Conservation (phyloP, 1,139 yeast species). For the Candida pseudoviswanathii region DNA sequence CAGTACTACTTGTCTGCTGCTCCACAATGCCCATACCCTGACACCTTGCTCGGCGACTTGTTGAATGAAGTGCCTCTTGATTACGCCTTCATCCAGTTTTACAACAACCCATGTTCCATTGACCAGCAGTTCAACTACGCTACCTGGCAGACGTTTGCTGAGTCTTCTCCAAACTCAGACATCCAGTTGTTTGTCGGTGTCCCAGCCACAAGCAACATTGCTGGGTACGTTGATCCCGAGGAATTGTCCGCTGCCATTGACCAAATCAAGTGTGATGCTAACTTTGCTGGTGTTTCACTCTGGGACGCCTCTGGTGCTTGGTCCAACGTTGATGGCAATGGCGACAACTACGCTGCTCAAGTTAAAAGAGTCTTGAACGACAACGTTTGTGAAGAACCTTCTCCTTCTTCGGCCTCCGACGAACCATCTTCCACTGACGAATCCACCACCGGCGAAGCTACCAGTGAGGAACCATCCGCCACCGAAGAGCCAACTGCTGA, state of each 20-base stretch:
- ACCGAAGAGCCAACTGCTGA: conserved; percentile 6
- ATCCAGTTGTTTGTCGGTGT: conserved; percentile 31
- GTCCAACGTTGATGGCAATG: conserved; percentile 41
- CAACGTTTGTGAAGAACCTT: conserved; percentile 14
- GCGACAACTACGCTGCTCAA: conserved; percentile 18
- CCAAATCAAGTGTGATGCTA: conserved; percentile 40
- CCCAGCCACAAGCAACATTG: conserved; percentile 14
- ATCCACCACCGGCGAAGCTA: conserved; percentile 8
- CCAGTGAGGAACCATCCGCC: conserved; percentile 11
- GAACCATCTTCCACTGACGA: conserved; percentile 4
- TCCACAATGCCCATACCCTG: conserved; percentile 94
- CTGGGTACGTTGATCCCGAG: conserved; percentile 16
- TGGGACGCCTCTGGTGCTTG: conserved; percentile 95
- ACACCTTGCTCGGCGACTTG: conserved; percentile 73
- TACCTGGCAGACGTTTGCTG: conserved; percentile 77
- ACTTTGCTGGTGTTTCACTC: conserved; percentile 82
- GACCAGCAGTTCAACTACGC: conserved; percentile 72
- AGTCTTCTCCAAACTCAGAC: conserved; percentile 28
- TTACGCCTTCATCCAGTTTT: conserved; percentile 88
- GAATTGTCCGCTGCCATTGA: conserved; percentile 24
- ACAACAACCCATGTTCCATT: conserved; percentile 81
- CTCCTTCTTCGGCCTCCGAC: conserved; percentile 11
- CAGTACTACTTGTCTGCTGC: conserved; percentile 83
- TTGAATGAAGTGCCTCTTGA: conserved; percentile 67
- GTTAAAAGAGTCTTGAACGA: conserved; percentile 15